Evolutionary conservation across 2,329 filamentous ascomycete species (phyloP).

Genomic region (Aphanocladium album): DNA sequence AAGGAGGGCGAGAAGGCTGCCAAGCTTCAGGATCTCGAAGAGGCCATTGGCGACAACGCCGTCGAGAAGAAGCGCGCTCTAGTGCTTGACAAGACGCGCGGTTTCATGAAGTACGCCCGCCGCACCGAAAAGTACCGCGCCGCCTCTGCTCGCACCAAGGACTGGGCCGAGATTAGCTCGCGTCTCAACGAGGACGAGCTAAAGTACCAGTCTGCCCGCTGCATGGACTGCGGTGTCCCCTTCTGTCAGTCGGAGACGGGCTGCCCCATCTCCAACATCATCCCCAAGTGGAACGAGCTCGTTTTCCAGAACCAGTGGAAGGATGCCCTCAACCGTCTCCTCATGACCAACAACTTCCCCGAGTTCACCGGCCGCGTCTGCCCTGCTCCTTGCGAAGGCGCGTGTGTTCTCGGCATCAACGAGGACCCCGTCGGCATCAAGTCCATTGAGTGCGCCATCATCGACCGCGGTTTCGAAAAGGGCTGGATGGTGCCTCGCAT

Average conservation of each 20-base stretch:
- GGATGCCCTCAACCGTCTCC: constrained; percentile 82
- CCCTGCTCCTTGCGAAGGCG: constrained; percentile 92
- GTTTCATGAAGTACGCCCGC: constrained; percentile 96
- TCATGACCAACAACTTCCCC: constrained; percentile 98
- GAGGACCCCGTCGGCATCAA: constrained; percentile 98
- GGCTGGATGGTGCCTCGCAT: constrained; percentile 91
- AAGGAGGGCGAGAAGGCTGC: constrained; percentile 66
- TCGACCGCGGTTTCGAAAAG: constrained; percentile 95
- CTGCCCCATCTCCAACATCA: constrained; percentile 95
- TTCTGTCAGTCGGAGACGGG: constrained; percentile 97
- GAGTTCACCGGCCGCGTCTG: constrained; percentile 97
- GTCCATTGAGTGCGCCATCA: constrained; percentile 96
- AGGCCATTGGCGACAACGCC: constrained; percentile 77
- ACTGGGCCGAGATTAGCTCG: constrained; percentile 87
- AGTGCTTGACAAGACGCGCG: constrained; percentile 93
- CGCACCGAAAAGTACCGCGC: constrained; percentile 90
- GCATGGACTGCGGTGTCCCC: constrained; percentile 98
- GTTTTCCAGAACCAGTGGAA: constrained; percentile 75
- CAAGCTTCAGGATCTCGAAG: constrained; percentile 78
- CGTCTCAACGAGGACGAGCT: constrained; percentile 90
- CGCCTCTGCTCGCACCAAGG: constrained; percentile 76
- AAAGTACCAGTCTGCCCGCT: constrained; percentile 93
- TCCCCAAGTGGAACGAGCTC: constrained; percentile 92
- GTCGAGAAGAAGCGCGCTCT: constrained; percentile 86
- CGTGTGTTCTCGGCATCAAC: constrained; percentile 93